Percentiles rank a stretch among this genome's conserved stretches.
Conservation (phyloP, 331 rosid genomes). For the Malus hybrid region DNA sequence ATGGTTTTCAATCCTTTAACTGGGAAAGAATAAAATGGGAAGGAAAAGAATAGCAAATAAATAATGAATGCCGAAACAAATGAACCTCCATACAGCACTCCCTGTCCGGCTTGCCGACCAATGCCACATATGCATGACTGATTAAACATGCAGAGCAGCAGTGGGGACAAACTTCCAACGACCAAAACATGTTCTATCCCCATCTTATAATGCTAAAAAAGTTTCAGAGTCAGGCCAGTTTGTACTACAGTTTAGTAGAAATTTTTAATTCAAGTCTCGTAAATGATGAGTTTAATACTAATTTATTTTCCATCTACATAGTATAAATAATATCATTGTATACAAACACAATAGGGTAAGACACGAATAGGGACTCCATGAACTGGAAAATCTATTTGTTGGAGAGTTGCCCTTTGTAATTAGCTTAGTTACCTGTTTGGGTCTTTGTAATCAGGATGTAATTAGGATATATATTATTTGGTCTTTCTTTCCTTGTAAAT, state of each 20-base stretch:
- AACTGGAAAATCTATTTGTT: background rate
- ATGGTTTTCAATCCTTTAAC: no score
- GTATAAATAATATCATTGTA: no score
- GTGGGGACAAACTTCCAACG: background rate
- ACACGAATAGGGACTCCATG: background rate
- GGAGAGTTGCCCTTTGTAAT: no score
- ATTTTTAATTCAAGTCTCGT: fast-evolving
- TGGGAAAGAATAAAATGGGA: background rate
- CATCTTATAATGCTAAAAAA: background rate
- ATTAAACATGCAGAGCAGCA: background rate
- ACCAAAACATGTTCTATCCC: background rate
- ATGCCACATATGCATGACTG: background rate
- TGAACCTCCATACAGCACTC: background rate
- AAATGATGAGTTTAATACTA: no score
- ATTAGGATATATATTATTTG: no score
- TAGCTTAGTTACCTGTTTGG: no score
- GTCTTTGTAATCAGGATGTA: no score
- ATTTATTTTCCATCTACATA: no score
- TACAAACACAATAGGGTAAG: background rate
- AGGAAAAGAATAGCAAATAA: background rate
- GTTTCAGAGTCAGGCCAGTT: no score
- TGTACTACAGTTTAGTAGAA: no score
- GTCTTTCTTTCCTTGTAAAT: no score
- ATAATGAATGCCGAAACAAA: no score
- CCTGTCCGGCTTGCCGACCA: background rate